These are phyloP conservation scores for Byssoonygena ceratinophila DNA, from an alignment of 2,329 filamentous ascomycete species.

Conservation along the genomic window DNA sequence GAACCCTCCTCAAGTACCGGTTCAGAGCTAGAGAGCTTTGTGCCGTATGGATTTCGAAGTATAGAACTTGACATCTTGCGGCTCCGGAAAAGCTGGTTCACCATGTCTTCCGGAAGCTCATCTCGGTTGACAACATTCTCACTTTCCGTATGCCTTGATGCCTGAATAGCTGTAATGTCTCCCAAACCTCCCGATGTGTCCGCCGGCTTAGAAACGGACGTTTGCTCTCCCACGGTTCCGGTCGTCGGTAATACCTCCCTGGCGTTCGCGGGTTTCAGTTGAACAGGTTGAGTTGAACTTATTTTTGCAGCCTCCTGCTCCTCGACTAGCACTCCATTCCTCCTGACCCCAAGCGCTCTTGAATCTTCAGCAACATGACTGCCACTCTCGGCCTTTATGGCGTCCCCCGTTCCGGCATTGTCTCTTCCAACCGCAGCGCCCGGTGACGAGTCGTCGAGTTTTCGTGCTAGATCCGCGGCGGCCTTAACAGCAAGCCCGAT, in stretches of 20 bases:
- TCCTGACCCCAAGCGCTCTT: background rate
- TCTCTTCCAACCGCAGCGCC: background rate
- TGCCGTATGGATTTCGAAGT: constrained; percentile 24
- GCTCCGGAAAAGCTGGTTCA: constrained; percentile 53
- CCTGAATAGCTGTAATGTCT: background rate
- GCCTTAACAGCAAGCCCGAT: constrained; percentile 52
- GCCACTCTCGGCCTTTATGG: background rate
- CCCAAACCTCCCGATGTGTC: too few species aligned
- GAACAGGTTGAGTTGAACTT: background rate
- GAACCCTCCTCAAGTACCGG: background rate
- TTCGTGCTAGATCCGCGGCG: constrained; percentile 48
- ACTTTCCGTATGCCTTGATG: background rate
- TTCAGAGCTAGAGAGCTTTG: constrained; percentile 13
- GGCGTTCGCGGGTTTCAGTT: background rate
- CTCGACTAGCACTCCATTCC: background rate
- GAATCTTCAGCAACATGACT: background rate
- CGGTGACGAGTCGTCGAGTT: constrained; percentile 41
- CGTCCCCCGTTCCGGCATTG: background rate
- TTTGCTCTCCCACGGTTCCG: background rate
- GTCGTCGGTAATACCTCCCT: background rate
- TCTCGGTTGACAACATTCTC: constrained; percentile 28
- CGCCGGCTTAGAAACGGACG: background rate
- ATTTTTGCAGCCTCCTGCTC: background rate
- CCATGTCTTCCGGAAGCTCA: constrained; percentile 47
- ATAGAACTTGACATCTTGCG: constrained; percentile 48